These are phyloP conservation scores for Aureobasidium sp. DNA, from an alignment of 2,329 filamentous ascomycete genomes.

Conservation along the genomic window DNA sequence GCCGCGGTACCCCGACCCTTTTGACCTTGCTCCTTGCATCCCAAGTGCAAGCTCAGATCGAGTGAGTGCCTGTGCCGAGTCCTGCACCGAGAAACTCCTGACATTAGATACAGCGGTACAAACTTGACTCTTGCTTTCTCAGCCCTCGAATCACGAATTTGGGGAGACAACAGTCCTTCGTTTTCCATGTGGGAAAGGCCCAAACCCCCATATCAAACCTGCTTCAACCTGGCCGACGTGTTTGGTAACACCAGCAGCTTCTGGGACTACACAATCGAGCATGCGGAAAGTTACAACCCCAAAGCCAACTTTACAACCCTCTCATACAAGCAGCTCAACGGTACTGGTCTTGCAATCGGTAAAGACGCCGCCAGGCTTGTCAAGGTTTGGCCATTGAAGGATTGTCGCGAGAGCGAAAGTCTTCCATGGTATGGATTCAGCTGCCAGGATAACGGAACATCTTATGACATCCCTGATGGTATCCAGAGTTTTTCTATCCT, in stretches of 20 bases:
- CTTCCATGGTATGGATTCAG: background rate
- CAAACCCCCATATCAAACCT: background rate
- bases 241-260: background rate
- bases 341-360: background rate
- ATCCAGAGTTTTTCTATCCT: background rate
- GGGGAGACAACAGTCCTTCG: background rate
- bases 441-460: background rate
- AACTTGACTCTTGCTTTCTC: background rate
- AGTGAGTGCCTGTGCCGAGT: background rate
- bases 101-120: background rate
- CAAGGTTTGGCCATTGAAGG: background rate
- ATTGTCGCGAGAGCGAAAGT: background rate
- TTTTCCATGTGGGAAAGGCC: background rate
- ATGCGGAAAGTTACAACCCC: background rate
- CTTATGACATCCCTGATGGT: background rate
- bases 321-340: background rate
- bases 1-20: background rate
- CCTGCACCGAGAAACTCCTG: background rate
- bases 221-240: background rate
- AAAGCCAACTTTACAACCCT: background rate
- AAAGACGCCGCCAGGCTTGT: background rate
- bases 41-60: background rate
- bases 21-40: background rate
- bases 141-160: background rate
- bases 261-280: background rate